Evolutionary conservation across 164 flowering plant genomes (phyloP).

Genomic region (Piper betle): DNA sequence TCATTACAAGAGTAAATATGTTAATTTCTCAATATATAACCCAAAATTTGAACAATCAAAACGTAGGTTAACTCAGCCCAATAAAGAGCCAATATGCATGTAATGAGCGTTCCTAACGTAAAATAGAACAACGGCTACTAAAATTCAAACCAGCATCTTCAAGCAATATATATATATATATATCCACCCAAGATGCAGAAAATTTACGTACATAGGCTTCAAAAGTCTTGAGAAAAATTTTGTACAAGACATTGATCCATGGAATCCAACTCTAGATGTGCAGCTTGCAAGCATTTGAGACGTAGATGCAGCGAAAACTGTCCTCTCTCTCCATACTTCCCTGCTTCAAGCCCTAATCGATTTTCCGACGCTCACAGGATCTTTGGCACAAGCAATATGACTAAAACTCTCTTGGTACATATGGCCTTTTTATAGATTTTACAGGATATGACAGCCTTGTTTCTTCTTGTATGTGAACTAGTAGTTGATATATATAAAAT

Average conservation of each 20-base stretch:
- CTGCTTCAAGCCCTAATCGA: conserved; percentile 18
- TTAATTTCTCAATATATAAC: too few species aligned
- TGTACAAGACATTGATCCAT: conserved; percentile 7
- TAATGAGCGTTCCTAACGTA: too few species aligned
- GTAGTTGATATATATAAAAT: not conserved
- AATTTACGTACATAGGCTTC: conserved; percentile 3
- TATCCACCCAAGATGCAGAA: too few species aligned
- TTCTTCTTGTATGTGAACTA: not conserved
- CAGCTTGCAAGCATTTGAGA: conserved; percentile 20
- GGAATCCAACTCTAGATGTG: conserved; percentile 17
- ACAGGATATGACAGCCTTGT: too few species aligned
- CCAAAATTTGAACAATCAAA: too few species aligned
- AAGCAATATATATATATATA: too few species aligned
- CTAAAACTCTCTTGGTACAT: conserved; percentile 17
- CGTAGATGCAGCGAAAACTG: conserved; percentile 21
- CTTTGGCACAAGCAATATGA: conserved; percentile 24
- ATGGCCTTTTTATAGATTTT: too few species aligned
- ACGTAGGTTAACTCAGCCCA: too few species aligned
- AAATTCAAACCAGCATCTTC: too few species aligned
- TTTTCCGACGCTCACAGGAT: conserved; percentile 19
- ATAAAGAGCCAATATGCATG: too few species aligned
- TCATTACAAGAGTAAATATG: too few species aligned
- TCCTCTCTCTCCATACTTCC: conserved; percentile 22
- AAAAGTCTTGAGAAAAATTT: conserved; percentile 6
- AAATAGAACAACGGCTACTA: too few species aligned